phyloP scores from a whole-genome alignment of 768 basidiomycete genomes.

The Fistulinella prunicolor region DNA sequence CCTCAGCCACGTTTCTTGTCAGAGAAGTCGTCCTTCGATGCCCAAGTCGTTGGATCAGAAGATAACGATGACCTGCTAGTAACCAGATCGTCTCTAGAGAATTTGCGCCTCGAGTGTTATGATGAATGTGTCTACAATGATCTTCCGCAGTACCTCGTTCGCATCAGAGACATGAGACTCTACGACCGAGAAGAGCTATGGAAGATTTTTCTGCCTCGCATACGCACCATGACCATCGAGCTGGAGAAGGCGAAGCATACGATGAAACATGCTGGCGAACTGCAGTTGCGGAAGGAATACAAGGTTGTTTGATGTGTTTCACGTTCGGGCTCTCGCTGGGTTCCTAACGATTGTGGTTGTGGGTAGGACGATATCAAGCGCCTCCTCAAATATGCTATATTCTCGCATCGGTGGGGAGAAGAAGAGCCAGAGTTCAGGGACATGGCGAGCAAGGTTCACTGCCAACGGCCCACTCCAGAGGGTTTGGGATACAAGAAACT shows the following conservation, averaged over 20 bases:
- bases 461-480: not conserved
- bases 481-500: slow-evolving; percentile 14
- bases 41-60: not conserved
- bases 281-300: not conserved
- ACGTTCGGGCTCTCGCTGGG: too few species aligned
- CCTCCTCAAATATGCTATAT: slow-evolving; percentile 12
- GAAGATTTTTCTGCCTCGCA: not conserved
- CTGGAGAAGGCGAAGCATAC: not conserved
- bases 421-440: slow-evolving; percentile 16
- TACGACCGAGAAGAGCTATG: slow-evolving; percentile 6
- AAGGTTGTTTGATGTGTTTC: slow-evolving; percentile 2
- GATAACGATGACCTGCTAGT: not conserved
- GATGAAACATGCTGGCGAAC: not conserved
- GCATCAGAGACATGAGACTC: slow-evolving; percentile 12
- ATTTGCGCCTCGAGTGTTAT: slow-evolving; percentile 2
- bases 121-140: slow-evolving; percentile 11
- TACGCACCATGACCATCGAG: not conserved
- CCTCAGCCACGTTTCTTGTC: not conserved
- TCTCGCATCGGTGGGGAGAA: slow-evolving; percentile 19
- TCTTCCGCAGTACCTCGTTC: slow-evolving; percentile 15
- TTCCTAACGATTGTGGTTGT: too few species aligned
- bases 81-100: not conserved
- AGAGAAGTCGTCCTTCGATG: not conserved
- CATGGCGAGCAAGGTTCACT: slow-evolving; percentile 6
- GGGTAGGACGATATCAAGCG: slow-evolving; percentile 3